Percentiles rank a stretch among this genome's conserved stretches.
Conservation (phyloP, 495 filamentous ascomycete species). For the Darksidea phi region DNA sequence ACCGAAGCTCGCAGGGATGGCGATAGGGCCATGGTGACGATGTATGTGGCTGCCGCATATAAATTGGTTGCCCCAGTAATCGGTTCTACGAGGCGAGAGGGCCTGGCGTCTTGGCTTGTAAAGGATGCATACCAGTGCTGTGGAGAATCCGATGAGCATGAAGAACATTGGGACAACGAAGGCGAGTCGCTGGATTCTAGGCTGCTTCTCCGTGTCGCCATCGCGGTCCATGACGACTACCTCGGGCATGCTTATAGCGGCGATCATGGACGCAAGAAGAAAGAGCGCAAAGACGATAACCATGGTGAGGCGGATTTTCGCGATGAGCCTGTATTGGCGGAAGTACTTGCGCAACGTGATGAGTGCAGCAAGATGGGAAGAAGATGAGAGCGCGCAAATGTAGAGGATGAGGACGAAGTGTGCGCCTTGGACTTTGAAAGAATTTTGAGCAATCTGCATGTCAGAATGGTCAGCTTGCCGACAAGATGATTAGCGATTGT, state of each 20-base stretch:
- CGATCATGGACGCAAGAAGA: constrained; percentile 22
- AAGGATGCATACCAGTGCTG: constrained; percentile 18
- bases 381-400: constrained; percentile 16
- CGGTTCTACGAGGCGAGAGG: neutral
- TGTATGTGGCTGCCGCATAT: neutral
- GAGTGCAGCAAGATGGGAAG: constrained; percentile 20
- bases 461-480: neutral
- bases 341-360: constrained; percentile 25
- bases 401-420: constrained; percentile 28
- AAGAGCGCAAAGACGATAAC: constrained; percentile 21
- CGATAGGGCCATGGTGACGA: neutral
- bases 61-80: neutral
- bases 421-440: constrained; percentile 10
- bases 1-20: neutral
- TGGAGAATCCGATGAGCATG: constrained; percentile 25
- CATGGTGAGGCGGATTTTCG: constrained; percentile 15
- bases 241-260: constrained; percentile 7
- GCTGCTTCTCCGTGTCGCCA: neutral
- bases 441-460: constrained; percentile 14
- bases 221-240: neutral
- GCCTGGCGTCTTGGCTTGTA: neutral
- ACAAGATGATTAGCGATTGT: neutral
- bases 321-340: constrained; percentile 22
- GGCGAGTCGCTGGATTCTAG: constrained; percentile 1
- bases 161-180: constrained; percentile 25